Conservation (phyloP, 2,329 filamentous ascomycete genomes). For the Penicillium oxalicum region DNA sequence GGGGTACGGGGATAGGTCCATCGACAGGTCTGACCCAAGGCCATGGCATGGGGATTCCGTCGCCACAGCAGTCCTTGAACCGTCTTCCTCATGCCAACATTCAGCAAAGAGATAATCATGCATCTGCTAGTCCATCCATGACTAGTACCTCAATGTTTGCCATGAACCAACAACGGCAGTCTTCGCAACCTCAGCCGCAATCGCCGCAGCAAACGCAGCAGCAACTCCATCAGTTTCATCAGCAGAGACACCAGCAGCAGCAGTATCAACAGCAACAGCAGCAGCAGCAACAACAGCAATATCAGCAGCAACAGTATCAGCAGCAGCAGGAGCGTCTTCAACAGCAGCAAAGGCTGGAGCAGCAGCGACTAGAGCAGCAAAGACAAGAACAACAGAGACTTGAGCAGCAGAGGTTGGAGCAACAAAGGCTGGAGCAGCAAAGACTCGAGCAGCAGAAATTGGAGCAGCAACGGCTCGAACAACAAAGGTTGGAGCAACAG, state of each 20-base stretch:
- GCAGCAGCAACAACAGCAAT: slow-evolving; percentile 16
- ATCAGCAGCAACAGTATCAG: slow-evolving; percentile 17
- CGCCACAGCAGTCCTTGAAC: slow-evolving; percentile 29
- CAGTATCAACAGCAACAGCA: slow-evolving; percentile 11
- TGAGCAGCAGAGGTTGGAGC: slow-evolving; percentile 9
- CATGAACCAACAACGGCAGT: slow-evolving; percentile 18
- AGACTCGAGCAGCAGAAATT: slow-evolving; percentile 15
- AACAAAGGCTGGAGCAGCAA: slow-evolving; percentile 5
- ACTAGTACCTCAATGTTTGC: slow-evolving; percentile 21
- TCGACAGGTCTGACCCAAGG: slow-evolving; percentile 25
- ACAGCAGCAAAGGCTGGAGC: slow-evolving; percentile 14
- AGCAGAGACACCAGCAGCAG: slow-evolving; percentile 18
- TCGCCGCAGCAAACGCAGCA: slow-evolving; percentile 24
- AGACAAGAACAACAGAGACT: slow-evolving; percentile 14
- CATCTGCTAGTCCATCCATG: slow-evolving; percentile 19
- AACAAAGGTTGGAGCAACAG: slow-evolving; percentile 14
- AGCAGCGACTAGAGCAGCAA: slow-evolving; percentile 12
- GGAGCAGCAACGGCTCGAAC: slow-evolving; percentile 14
- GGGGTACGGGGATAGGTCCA: slow-evolving; percentile 23
- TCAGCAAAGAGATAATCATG: slow-evolving; percentile 18
- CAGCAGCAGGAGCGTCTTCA: slow-evolving; percentile 16
- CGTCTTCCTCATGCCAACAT: slow-evolving; percentile 20
- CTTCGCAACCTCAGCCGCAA: slow-evolving; percentile 22
- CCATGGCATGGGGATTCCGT: slow-evolving; percentile 26
- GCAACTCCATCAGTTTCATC: slow-evolving; percentile 20